phyloP scores from a whole-genome alignment of 2,329 filamentous ascomycete genomes.

The Alternaria burnsii region DNA sequence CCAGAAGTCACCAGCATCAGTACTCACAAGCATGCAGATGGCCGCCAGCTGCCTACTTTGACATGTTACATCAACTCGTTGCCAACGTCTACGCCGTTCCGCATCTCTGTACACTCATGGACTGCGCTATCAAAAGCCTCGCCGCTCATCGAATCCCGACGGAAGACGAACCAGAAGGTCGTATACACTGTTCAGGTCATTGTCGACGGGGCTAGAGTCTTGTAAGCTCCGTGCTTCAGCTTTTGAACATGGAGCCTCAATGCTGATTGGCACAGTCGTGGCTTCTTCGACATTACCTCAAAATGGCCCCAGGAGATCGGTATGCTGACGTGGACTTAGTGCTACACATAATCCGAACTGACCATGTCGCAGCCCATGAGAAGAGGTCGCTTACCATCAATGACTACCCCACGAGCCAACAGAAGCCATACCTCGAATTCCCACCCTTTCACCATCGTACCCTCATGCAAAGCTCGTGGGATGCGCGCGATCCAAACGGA shows the following conservation, averaged over 20 bases:
- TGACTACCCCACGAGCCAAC: constrained; percentile 64
- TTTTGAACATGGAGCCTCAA: constrained; percentile 20
- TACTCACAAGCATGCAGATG: constrained; percentile 31
- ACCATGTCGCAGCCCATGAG: constrained; percentile 32
- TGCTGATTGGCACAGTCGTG: constrained; percentile 38
- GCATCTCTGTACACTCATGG: constrained; percentile 50
- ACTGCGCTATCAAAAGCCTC: constrained; percentile 34
- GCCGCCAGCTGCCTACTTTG: constrained; percentile 39
- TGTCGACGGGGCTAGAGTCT: constrained; percentile 40
- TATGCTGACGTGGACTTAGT: constrained; percentile 9
- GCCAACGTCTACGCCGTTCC: constrained; percentile 40
- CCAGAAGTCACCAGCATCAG: neutral
- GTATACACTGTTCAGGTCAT: constrained; percentile 42
- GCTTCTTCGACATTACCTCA: constrained; percentile 34
- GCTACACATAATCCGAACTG: neutral
- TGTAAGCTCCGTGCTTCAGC: constrained; percentile 29
- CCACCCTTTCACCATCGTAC: constrained; percentile 75
- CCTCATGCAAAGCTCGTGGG: constrained; percentile 75
- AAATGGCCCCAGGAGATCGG: constrained; percentile 47
- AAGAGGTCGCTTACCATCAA: constrained; percentile 28
- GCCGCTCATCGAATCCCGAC: constrained; percentile 36
- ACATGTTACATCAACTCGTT: constrained; percentile 43
- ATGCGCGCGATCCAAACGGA: constrained; percentile 73
- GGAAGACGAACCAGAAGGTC: constrained; percentile 35
- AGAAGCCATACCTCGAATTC: constrained; percentile 66